Percentiles rank a stretch among this genome's conserved stretches.
Evolutionary conservation across 2,329 filamentous ascomycete genomes (phyloP).

Genomic region (Helicocarpus griseus): DNA sequence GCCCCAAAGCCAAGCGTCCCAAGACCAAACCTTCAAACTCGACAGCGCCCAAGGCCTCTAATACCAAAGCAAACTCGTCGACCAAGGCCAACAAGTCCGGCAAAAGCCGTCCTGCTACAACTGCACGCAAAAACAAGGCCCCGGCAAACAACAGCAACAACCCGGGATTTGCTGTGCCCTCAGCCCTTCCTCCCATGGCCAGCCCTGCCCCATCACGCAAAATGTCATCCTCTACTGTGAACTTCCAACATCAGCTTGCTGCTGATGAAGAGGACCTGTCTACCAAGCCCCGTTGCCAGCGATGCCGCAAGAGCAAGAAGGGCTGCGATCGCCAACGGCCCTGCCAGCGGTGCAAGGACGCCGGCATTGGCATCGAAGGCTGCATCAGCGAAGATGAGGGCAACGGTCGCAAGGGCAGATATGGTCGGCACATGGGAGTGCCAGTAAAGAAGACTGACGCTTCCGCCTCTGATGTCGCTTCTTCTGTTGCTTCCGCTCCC

Average conservation of each 20-base stretch:
- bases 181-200: constrained; percentile 23
- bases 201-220: constrained; percentile 35
- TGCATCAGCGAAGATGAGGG: constrained; percentile 97
- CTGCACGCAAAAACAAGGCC: constrained; percentile 32
- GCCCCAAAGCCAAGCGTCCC: constrained; percentile 42
- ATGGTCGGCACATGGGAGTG: constrained; percentile 62
- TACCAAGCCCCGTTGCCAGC: constrained; percentile 91
- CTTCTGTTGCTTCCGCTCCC: too few species aligned
- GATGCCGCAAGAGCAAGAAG: constrained; percentile 99
- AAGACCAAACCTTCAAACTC: constrained; percentile 37
- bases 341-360: constrained; percentile 90
- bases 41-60: constrained; percentile 21
- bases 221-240: constrained; percentile 48
- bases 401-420: constrained; percentile 91
- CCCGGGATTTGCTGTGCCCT: constrained; percentile 46
- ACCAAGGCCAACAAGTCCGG: constrained; percentile 15
- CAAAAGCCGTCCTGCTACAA: constrained; percentile 25
- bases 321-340: constrained; percentile 94
- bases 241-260: constrained; percentile 52
- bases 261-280: constrained; percentile 82
- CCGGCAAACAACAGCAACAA: constrained; percentile 14
- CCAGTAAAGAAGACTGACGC: constrained; percentile 50
- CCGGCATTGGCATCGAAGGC: constrained; percentile 82
- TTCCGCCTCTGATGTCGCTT: constrained; percentile 15
- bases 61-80: constrained; percentile 18